These are phyloP conservation scores for Thyridium curvatum DNA, from an alignment of 2,329 filamentous ascomycete genomes.

Conservation along the genomic window DNA sequence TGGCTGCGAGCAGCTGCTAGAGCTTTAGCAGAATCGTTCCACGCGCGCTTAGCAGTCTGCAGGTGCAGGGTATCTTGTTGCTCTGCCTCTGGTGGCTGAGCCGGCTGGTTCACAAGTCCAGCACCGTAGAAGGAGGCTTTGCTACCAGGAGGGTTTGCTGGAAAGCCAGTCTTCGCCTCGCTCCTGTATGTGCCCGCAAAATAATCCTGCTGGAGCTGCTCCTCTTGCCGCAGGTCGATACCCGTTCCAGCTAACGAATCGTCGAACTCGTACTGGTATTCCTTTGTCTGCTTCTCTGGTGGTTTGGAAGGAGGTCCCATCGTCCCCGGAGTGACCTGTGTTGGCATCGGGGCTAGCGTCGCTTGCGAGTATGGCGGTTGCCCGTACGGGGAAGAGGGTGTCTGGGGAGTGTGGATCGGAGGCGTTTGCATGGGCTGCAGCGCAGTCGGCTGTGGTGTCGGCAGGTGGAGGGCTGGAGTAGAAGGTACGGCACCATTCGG, in stretches of 20 bases:
- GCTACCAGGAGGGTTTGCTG: slow-evolving; percentile 46
- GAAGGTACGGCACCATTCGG: neutral
- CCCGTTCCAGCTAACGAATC: slow-evolving; percentile 81
- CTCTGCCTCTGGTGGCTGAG: slow-evolving; percentile 34
- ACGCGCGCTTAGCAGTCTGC: slow-evolving; percentile 58
- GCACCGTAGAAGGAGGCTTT: slow-evolving; percentile 58
- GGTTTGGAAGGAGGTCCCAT: slow-evolving; percentile 58
- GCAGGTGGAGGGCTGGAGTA: slow-evolving; percentile 4
- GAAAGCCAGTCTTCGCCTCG: slow-evolving; percentile 47
- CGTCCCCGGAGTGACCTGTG: slow-evolving; percentile 18
- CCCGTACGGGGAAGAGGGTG: slow-evolving; percentile 6
- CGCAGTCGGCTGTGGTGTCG: neutral
- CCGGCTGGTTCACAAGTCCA: slow-evolving; percentile 59
- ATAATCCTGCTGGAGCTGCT: slow-evolving; percentile 69
- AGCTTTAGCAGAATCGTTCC: slow-evolving; percentile 57
- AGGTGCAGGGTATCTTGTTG: slow-evolving; percentile 60
- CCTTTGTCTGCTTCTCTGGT: slow-evolving; percentile 56
- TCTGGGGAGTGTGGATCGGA: slow-evolving; percentile 6
- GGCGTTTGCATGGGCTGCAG: slow-evolving; percentile 1
- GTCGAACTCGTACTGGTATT: slow-evolving; percentile 65
- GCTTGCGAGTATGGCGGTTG: slow-evolving; percentile 16
- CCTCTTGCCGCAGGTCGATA: slow-evolving; percentile 81
- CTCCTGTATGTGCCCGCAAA: slow-evolving; percentile 41
- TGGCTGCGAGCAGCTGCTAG: slow-evolving; percentile 56
- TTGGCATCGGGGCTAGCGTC: slow-evolving; percentile 14